phyloP scores from a whole-genome alignment of 1,139 yeast species.

The Pichia sp. region DNA sequence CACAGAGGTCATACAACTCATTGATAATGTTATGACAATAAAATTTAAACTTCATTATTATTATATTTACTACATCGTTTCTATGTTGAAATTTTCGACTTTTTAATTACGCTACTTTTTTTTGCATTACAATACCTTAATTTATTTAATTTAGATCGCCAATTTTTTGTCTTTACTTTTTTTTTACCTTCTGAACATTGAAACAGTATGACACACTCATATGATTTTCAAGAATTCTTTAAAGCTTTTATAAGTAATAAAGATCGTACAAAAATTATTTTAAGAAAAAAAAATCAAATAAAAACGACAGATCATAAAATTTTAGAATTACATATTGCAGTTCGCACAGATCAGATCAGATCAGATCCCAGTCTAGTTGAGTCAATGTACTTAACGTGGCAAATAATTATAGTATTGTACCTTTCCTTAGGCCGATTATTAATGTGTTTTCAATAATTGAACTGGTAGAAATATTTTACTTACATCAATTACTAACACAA shows the following conservation, averaged over 20 bases:
- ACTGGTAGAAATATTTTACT: not conserved
- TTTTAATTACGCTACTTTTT: not conserved
- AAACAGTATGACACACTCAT: too few relatives aligned
- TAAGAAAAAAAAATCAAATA: too few relatives aligned
- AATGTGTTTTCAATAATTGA: not conserved
- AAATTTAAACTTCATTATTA: not conserved
- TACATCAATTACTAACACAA: not conserved
- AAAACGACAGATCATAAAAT: too few relatives aligned
- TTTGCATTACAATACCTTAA: not conserved
- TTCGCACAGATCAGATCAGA: too few relatives aligned
- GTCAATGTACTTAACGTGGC: too few relatives aligned
- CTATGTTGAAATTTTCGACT: not conserved
- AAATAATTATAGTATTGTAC: too few relatives aligned
- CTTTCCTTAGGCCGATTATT: too few relatives aligned
- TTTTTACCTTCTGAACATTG: not conserved
- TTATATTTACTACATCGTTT: not conserved
- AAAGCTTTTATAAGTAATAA: too few relatives aligned
- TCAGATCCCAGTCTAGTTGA: too few relatives aligned
- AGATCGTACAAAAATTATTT: too few relatives aligned
- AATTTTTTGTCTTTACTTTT: not conserved
- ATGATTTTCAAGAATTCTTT: not conserved
- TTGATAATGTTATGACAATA: conserved; percentile 27
- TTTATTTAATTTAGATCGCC: not conserved
- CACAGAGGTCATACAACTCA: conserved; percentile 98
- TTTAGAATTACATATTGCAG: too few relatives aligned